These are phyloP conservation scores for Monilinia laxa DNA, from an alignment of 2,329 filamentous ascomycete genomes.

Conservation along the genomic window DNA sequence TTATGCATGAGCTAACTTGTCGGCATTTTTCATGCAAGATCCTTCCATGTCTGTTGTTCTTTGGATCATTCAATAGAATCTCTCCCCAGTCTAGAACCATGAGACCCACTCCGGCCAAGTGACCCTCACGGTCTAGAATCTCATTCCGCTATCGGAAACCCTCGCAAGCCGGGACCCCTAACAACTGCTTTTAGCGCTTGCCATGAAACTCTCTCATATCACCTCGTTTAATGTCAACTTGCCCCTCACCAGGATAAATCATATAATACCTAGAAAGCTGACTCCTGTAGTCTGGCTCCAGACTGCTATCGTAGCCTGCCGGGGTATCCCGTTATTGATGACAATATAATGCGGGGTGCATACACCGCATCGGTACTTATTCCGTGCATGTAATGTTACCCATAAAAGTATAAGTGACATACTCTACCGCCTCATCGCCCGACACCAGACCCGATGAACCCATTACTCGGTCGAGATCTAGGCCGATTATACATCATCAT, in stretches of 20 bases:
- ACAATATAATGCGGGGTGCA: conserved; percentile 10
- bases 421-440: not conserved
- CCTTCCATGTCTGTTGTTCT: too few species aligned
- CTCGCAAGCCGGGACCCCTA: not conserved
- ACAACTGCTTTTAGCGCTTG: not conserved
- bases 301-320: not conserved
- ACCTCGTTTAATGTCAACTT: not conserved
- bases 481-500: conserved; percentile 13
- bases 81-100: not conserved
- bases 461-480: conserved; percentile 20
- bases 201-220: not conserved
- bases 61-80: too few species aligned
- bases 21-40: too few species aligned
- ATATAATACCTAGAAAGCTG: not conserved
- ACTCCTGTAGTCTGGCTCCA: conserved; percentile 3
- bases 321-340: not conserved
- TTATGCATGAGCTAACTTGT: too few species aligned
- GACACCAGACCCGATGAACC: conserved; percentile 3
- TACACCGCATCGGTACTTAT: not conserved
- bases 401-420: conserved; percentile 15
- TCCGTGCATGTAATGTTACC: not conserved
- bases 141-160: not conserved
- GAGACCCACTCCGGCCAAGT: not conserved
- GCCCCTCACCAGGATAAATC: not conserved
- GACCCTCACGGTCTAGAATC: not conserved